Conservation (phyloP, 495 filamentous ascomycete species). For the Penicillium salamii region DNA sequence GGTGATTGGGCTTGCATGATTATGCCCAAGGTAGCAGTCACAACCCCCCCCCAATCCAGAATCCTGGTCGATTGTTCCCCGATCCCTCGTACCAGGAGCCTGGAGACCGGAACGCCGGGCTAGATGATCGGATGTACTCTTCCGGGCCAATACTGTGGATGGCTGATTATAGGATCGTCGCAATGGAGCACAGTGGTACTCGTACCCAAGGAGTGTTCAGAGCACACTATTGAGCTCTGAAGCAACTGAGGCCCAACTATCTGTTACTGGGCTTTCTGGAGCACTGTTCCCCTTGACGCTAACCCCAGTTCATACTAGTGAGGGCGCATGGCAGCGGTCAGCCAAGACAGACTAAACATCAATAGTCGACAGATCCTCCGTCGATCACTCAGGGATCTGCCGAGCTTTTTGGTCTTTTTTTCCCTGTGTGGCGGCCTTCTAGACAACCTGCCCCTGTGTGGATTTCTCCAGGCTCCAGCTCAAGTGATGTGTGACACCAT, state of each 20-base stretch:
- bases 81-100: neutral
- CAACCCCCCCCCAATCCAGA: neutral
- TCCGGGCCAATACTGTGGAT: slow-evolving; percentile 1
- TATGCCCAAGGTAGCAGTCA: neutral
- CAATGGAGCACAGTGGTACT: slow-evolving; percentile 8
- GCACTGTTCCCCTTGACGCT: neutral
- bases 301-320: slow-evolving; percentile 4
- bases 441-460: neutral
- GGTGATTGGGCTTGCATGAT: slow-evolving; percentile 2
- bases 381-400: slow-evolving; percentile 42
- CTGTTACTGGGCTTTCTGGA: slow-evolving; percentile 2
- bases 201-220: neutral
- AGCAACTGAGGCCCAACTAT: slow-evolving; percentile 14
- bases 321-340: slow-evolving; percentile 28
- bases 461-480: slow-evolving; percentile 1
- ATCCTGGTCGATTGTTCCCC: neutral
- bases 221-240: slow-evolving; percentile 25
- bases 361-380: slow-evolving; percentile 47
- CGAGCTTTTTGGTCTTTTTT: slow-evolving; percentile 24
- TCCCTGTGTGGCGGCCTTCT: neutral
- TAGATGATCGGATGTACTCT: slow-evolving; percentile 3
- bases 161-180: neutral
- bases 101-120: slow-evolving; percentile 7
- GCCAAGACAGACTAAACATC: slow-evolving; percentile 43
- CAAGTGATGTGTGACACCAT: slow-evolving; percentile 8